A percentile compares a stretch with the other conserved stretches of the same genome.
phyloP scores from a whole-genome alignment of 371 early-diverging fungal genomes.

The Mortierella sp. region DNA sequence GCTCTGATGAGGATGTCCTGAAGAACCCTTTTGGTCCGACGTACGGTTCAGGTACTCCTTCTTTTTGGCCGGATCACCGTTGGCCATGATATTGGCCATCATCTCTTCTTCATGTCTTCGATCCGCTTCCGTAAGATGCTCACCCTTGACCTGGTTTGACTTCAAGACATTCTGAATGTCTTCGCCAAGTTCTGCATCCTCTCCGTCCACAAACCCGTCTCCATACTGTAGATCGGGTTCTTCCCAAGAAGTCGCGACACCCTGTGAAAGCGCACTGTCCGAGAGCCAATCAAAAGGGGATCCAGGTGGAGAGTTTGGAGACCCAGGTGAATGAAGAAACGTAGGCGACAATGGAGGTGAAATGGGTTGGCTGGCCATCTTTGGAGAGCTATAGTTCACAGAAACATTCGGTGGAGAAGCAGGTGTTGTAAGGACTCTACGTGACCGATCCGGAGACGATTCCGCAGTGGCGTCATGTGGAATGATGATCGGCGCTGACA shows the following conservation, averaged over 20 bases:
- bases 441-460: not conserved
- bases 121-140: slow-evolving; percentile 34
- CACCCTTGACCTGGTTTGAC: slow-evolving; percentile 25
- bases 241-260: slow-evolving; percentile 18
- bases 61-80: slow-evolving; percentile 37
- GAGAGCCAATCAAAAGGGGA: slow-evolving; percentile 16
- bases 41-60: slow-evolving; percentile 30
- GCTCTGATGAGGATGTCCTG: not conserved
- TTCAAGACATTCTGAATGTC: not conserved
- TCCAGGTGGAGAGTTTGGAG: slow-evolving; percentile 14
- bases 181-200: slow-evolving; percentile 20
- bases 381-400: slow-evolving; percentile 5
- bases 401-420: slow-evolving; percentile 43
- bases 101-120: slow-evolving; percentile 40
- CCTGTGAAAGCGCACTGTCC: slow-evolving; percentile 11
- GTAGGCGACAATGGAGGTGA: slow-evolving; percentile 31
- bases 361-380: not conserved
- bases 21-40: slow-evolving; percentile 8
- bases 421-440: slow-evolving; percentile 23
- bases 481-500: slow-evolving; percentile 6
- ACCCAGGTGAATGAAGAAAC: slow-evolving; percentile 13
- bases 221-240: slow-evolving; percentile 17
- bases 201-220: slow-evolving; percentile 10
- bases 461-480: slow-evolving; percentile 1
- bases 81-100: slow-evolving; percentile 48